Evolutionary conservation across 2,329 filamentous ascomycete species (phyloP).

Genomic region (Pseudocercospora pini-densiflorae): DNA sequence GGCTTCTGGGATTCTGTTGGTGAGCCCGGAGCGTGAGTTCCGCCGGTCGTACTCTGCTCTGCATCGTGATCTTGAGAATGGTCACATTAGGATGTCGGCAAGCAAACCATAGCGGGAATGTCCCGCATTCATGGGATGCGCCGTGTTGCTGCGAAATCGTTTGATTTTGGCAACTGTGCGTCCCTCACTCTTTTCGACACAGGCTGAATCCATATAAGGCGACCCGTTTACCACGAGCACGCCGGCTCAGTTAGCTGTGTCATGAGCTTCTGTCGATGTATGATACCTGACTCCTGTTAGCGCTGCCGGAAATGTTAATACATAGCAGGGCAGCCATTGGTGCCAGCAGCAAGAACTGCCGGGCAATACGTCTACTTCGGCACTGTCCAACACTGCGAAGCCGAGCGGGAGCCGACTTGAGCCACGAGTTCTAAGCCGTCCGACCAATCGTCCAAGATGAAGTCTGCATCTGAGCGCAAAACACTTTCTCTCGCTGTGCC

Average conservation of each 20-base stretch:
- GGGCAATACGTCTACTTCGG: neutral
- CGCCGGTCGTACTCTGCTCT: neutral
- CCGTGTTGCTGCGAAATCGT: neutral
- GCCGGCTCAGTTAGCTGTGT: too few species aligned
- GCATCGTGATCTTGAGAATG: neutral
- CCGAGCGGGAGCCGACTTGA: neutral
- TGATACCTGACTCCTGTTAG: neutral
- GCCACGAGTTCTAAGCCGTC: neutral
- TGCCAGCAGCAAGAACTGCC: constrained; percentile 1
- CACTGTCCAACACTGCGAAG: neutral
- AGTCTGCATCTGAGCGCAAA: neutral
- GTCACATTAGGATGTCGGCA: neutral
- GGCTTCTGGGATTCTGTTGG: neutral
- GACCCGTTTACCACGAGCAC: too few species aligned
- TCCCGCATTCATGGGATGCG: too few species aligned
- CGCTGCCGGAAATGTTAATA: neutral
- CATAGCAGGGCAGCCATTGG: neutral
- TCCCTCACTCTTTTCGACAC: too few species aligned
- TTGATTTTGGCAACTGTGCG: neutral
- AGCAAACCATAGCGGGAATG: too few species aligned
- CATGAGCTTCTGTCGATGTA: neutral
- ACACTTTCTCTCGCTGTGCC: too few species aligned
- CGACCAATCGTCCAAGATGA: too few species aligned
- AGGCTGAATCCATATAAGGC: too few species aligned
- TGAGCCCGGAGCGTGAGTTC: neutral